phyloP scores from a whole-genome alignment of 495 filamentous ascomycete genomes.

The Lasiosphaeria hispida region DNA sequence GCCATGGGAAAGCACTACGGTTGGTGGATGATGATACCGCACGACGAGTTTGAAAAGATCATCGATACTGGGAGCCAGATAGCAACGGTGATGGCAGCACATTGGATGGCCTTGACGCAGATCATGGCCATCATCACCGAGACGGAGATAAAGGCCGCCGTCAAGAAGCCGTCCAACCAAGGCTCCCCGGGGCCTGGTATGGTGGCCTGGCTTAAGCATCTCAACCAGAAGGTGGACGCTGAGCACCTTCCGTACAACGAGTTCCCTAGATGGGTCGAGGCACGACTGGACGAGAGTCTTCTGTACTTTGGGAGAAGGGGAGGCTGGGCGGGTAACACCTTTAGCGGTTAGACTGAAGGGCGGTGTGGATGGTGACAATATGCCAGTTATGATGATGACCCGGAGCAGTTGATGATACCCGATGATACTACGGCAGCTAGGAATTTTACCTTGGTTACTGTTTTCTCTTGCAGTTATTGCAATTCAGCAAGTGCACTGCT shows the following conservation, averaged over 20 bases:
- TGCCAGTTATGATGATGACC: neutral
- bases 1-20: slow-evolving; percentile 38
- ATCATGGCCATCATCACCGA: slow-evolving; percentile 52
- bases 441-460: too few species aligned
- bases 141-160: slow-evolving; percentile 23
- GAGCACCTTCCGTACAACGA: slow-evolving; percentile 40
- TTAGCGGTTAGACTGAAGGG: neutral
- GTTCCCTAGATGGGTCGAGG: slow-evolving; percentile 51
- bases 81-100: slow-evolving; percentile 51
- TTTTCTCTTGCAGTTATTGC: too few species aligned
- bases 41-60: slow-evolving; percentile 53
- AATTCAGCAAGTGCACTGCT: neutral
- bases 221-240: slow-evolving; percentile 42
- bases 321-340: too few species aligned
- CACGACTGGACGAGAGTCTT: slow-evolving; percentile 33
- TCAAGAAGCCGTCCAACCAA: slow-evolving; percentile 13
- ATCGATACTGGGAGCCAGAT: slow-evolving; percentile 50
- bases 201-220: slow-evolving; percentile 39
- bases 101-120: slow-evolving; percentile 58
- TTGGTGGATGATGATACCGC: slow-evolving; percentile 52
- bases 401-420: neutral
- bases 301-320: slow-evolving; percentile 35
- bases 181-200: slow-evolving; percentile 11
- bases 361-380: neutral
- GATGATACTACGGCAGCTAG: too few species aligned